These are phyloP conservation scores for Straminergon stramineum DNA, from an alignment of 225 moss, liverwort and hornwort genomes.

Conservation along the genomic window DNA sequence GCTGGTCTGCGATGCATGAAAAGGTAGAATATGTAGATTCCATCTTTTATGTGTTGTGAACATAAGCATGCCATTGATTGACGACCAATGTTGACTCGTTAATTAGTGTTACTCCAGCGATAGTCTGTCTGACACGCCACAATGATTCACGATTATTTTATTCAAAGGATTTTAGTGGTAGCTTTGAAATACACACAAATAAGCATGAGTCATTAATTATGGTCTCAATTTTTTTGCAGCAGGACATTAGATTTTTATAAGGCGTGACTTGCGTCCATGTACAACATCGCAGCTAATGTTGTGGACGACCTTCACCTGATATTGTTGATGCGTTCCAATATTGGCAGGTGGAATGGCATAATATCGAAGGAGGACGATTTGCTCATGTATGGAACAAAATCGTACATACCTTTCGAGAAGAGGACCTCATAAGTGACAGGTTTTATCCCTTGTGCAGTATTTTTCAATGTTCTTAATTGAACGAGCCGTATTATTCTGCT, in stretches of 20 bases:
- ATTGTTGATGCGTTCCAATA: neutral
- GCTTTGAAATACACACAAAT: neutral
- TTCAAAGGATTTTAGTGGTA: neutral
- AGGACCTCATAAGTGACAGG: slow-evolving; percentile 89
- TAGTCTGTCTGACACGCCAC: neutral
- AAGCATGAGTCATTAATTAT: neutral
- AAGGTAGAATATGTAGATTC: slow-evolving; percentile 16
- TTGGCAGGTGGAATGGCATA: slow-evolving; percentile 44
- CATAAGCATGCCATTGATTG: neutral
- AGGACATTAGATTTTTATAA: neutral
- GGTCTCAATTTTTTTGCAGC: neutral
- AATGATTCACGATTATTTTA: neutral
- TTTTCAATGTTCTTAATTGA: neutral
- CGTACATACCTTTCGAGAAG: slow-evolving; percentile 74
- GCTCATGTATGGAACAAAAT: slow-evolving; percentile 87
- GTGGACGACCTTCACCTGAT: neutral
- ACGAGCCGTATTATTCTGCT: neutral
- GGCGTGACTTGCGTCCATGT: neutral
- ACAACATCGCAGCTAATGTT: neutral
- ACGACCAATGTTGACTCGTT: neutral
- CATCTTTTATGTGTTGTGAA: neutral
- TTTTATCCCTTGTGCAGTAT: neutral
- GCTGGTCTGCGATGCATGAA: slow-evolving; percentile 39
- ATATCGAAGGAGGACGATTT: slow-evolving; percentile 55
- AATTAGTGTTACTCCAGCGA: neutral